Percentiles rank a stretch among this genome's conserved stretches.
Conservation (phyloP, 2,329 filamentous ascomycete genomes). For the Cryphonectria naterciae region DNA sequence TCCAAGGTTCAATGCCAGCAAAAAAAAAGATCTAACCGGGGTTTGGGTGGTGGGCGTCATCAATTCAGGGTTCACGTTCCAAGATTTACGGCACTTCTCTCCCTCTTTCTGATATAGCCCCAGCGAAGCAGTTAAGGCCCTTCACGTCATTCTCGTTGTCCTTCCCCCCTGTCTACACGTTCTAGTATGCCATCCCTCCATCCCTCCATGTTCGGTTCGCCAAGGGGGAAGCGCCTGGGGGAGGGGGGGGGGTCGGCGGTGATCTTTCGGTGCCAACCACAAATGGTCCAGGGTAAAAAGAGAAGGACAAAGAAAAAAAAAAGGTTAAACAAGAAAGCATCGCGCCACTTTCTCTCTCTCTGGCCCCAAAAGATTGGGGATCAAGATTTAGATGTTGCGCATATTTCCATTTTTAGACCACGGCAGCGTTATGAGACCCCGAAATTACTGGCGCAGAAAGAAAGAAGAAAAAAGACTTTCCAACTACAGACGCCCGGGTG, state of each 20-base stretch:
- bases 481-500: background rate
- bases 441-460: background rate
- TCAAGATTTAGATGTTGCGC: background rate
- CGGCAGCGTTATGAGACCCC: background rate
- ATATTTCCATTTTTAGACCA: background rate
- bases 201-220: background rate
- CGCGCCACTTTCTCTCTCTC: background rate
- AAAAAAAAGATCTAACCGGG: background rate
- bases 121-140: background rate
- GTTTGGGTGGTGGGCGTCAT: background rate
- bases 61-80: background rate
- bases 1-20: background rate
- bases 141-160: constrained; percentile 1
- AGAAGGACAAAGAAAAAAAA: background rate
- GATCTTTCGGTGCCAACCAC: too few species aligned
- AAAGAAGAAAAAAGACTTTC: background rate
- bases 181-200: background rate
- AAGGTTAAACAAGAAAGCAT: background rate
- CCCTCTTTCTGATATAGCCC: background rate
- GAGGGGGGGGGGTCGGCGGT: background rate
- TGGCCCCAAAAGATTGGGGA: background rate
- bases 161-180: background rate
- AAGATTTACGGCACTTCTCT: background rate
- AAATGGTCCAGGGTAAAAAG: background rate
- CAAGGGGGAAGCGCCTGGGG: background rate